phyloP scores from a whole-genome alignment of 1,139 yeast species.

The Magnusiomyces fungicola region DNA sequence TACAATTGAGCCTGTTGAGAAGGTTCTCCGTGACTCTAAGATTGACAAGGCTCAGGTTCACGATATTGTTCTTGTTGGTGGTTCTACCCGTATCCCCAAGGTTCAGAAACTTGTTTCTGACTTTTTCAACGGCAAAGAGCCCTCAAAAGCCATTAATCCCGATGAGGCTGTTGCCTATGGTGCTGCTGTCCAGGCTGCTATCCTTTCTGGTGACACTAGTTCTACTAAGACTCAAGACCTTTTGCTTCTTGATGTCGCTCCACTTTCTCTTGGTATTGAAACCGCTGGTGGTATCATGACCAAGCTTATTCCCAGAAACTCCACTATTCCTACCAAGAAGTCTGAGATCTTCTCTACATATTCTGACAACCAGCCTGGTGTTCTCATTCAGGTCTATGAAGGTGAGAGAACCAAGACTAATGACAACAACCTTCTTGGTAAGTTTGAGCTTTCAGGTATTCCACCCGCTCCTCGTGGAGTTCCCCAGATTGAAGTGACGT shows the following conservation, averaged over 20 bases:
- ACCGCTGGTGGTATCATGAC: conserved; percentile 96
- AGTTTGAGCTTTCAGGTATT: conserved; percentile 84
- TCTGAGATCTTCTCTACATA: conserved; percentile 87
- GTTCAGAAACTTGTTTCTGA: conserved; percentile 95
- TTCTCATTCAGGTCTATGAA: conserved; percentile 84
- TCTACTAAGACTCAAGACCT: conserved; percentile 68
- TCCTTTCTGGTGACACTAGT: conserved; percentile 81
- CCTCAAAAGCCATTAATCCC: conserved; percentile 14
- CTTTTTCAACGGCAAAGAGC: conserved; percentile 87
- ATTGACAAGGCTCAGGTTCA: conserved; percentile 80
- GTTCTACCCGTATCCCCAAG: conserved; percentile 99
- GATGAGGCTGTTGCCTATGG: conserved; percentile 85
- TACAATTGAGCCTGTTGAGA: conserved; percentile 95
- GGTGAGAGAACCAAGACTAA: conserved; percentile 92
- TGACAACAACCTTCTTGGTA: conserved; percentile 91
- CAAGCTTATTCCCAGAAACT: conserved; percentile 83
- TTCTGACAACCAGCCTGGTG: conserved; percentile 92
- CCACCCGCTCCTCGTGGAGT: conserved; percentile 98
- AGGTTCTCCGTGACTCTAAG: conserved; percentile 94
- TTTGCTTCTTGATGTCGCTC: conserved; percentile 77
- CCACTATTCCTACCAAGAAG: conserved; percentile 89
- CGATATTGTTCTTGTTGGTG: conserved; percentile 98
- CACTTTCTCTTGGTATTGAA: conserved; percentile 86
- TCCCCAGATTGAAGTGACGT: conserved; percentile 89
- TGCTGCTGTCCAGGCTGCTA: conserved; percentile 91